Evolutionary conservation across 2,329 filamentous ascomycete genomes (phyloP), one percentile per base, ranked within the genome.

Genomic region (Dothideomycetes sp.): DNA sequence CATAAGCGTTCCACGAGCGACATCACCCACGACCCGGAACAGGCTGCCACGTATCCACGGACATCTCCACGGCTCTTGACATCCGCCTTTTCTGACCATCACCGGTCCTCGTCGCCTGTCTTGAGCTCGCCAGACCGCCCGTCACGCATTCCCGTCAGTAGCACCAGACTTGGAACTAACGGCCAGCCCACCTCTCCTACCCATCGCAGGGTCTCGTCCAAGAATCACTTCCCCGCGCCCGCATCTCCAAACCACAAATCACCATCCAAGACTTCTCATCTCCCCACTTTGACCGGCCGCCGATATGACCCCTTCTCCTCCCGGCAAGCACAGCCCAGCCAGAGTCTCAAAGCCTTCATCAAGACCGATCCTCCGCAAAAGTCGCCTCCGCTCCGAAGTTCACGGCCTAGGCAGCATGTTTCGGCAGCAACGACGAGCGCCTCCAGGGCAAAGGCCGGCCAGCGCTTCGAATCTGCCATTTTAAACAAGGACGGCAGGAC

Each of bases 301-400:
- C 49, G 64, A 60, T 52, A 63, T 51, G 45, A 56, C 39, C 46
- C 50, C 45, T 43, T 57, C 54, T 31, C 52, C 34, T 72, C 66
- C 45, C 74, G 19, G 29, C 32, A 68, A 18, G 15, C 32, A 11
- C 34, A 45, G 11, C 41, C 42, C 11, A 49, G 48, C 29, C 53
- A 55, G 32, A 51, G 49, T 15, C 50, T 91, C 10, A 79, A 81
- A 49, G 83, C 84, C 30, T 84, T 83, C 56, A 83, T 91, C 48
- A 74, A 81, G 42, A 68, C 75, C 24, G 76, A 83, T 32, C 69
- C 71, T 14, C 75, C 83, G 1, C 85, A 84, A 54, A 71, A 80
- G 24, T 93, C 87, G 1, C 85, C 86, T 3, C 77, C 81, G 8
- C 64, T 94, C 36, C 76, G 86, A 53, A 91, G 84, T 53, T 91